phyloP scores from a whole-genome alignment of 176 grass and related monocot genomes.

The Paspalum notatum region DNA sequence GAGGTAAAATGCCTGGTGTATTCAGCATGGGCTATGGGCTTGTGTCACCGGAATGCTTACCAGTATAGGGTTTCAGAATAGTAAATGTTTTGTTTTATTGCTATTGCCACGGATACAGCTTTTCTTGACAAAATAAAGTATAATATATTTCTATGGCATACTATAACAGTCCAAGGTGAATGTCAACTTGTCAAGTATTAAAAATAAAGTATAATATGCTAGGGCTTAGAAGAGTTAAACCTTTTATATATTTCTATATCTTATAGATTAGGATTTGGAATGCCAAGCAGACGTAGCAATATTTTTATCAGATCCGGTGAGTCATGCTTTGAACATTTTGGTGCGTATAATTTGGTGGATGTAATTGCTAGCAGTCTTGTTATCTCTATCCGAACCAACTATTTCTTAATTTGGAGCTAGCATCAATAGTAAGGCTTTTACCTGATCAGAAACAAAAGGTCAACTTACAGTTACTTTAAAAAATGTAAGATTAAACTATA shows the following conservation, averaged over 20 bases:
- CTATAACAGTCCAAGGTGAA: background rate
- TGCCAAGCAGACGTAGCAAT: background rate
- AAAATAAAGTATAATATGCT: background rate
- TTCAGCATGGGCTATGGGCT: no score
- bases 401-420: no score
- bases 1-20: constrained; percentile 17
- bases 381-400: background rate
- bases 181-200: background rate
- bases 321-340: background rate
- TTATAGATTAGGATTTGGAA: background rate
- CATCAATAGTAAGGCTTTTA: no score
- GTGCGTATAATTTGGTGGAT: background rate
- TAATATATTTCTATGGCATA: background rate
- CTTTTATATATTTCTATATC: no score
- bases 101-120: background rate
- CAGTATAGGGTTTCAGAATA: background rate
- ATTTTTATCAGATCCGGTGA: background rate
- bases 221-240: background rate
- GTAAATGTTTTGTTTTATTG: background rate
- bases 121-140: background rate
- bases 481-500: background rate
- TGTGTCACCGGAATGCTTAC: no score
- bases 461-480: no score
- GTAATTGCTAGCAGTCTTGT: background rate
- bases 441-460: no score